phyloP scores from a whole-genome alignment of 2,329 filamentous ascomycete genomes.

The Calonectria fujianensis region DNA sequence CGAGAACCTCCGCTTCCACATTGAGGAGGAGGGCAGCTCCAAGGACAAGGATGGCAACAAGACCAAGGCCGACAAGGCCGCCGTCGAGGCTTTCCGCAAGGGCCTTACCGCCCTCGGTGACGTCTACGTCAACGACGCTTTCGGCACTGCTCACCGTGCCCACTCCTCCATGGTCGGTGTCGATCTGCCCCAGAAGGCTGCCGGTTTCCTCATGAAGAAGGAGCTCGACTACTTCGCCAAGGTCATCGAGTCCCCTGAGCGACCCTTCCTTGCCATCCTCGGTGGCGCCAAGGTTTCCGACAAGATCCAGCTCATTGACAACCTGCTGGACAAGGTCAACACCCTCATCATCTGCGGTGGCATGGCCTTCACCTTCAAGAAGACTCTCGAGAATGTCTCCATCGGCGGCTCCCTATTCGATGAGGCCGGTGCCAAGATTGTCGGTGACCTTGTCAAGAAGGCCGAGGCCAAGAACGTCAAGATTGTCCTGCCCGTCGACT shows the following conservation, averaged over 20 bases:
- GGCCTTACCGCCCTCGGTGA: conserved; percentile 95
- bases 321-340: conserved; percentile 98
- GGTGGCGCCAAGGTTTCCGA: conserved; percentile 99
- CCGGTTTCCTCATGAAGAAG: conserved; percentile 99
- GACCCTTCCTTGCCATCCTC: conserved; percentile 98
- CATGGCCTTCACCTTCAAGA: conserved; percentile 99
- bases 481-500: conserved; percentile 95
- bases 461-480: conserved; percentile 97
- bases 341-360: conserved; percentile 96
- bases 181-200: conserved; percentile 95
- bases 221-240: conserved; percentile 99
- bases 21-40: conserved; percentile 97
- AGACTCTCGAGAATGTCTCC: conserved; percentile 92
- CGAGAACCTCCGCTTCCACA: conserved; percentile 98
- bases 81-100: conserved; percentile 96
- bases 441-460: conserved; percentile 91
- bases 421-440: conserved; percentile 94
- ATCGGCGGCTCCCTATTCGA: conserved; percentile 96
- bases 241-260: conserved; percentile 93
- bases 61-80: conserved; percentile 95
- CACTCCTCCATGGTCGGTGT: conserved; percentile 99
- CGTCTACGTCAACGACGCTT: conserved; percentile 98
- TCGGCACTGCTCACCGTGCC: conserved; percentile 97
- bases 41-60: conserved; percentile 98
- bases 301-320: conserved; percentile 99